Conservation (phyloP, 2,329 filamentous ascomycete species). For the Xylariaceae sp. region DNA sequence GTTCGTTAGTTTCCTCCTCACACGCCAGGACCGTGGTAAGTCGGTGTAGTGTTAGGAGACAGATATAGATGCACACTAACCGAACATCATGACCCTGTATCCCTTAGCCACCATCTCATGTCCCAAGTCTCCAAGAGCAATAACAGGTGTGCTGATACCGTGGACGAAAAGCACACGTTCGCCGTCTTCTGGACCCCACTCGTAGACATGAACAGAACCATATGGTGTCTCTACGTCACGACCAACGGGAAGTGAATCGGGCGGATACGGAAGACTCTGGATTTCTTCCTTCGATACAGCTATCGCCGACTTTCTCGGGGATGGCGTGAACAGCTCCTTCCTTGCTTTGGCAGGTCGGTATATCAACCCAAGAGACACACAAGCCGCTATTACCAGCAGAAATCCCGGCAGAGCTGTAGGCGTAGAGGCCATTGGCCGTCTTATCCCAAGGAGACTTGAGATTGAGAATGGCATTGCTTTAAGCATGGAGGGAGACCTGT, state of each 20-base stretch:
- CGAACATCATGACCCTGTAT: slow-evolving; percentile 77
- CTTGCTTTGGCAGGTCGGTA: not conserved
- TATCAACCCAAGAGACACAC: slow-evolving; percentile 2
- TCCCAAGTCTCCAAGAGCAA: slow-evolving; percentile 66
- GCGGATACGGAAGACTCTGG: slow-evolving; percentile 59
- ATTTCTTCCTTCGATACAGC: not conserved
- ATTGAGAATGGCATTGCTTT: no score
- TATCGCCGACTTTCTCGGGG: not conserved
- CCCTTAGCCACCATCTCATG: slow-evolving; percentile 62
- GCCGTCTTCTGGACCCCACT: slow-evolving; percentile 73
- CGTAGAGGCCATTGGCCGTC: no score
- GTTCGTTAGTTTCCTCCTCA: not conserved
- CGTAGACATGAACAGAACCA: slow-evolving; percentile 70
- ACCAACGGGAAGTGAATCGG: slow-evolving; percentile 65
- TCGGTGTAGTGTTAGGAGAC: slow-evolving; percentile 26
- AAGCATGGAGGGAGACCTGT: no score
- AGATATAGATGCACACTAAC: no score
- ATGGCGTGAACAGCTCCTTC: slow-evolving; percentile 1
- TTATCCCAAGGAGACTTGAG: no score
- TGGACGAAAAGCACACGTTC: slow-evolving; percentile 74
- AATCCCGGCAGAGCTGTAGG: not conserved
- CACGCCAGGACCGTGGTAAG: not conserved
- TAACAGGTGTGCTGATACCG: slow-evolving; percentile 76
- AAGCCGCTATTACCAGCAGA: slow-evolving; percentile 2
- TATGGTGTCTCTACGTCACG: slow-evolving; percentile 69